These are phyloP conservation scores for Arachnomyces sp. DNA, from an alignment of 2,329 filamentous ascomycete genomes.

Conservation along the genomic window DNA sequence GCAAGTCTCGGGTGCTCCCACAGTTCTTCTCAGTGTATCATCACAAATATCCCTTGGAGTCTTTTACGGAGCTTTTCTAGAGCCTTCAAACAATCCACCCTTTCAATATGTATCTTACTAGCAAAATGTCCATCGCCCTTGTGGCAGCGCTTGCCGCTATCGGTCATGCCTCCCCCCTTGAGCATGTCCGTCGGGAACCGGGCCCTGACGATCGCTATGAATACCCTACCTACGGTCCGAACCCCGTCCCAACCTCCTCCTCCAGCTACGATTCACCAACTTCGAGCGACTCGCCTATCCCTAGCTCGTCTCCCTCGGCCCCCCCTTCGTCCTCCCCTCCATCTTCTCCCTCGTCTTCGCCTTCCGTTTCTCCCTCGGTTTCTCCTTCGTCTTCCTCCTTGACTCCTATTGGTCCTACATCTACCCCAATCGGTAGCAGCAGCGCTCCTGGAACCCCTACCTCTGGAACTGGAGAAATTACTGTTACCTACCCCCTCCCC, in stretches of 20 bases:
- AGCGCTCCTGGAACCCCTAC: slow-evolving; percentile 4
- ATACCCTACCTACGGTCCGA: no score
- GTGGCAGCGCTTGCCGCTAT: slow-evolving; percentile 28
- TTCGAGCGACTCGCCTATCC: slow-evolving; percentile 2
- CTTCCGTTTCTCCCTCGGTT: slow-evolving; percentile 5
- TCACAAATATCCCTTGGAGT: slow-evolving; percentile 5
- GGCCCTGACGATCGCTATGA: no score
- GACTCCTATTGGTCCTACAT: slow-evolving; percentile 5
- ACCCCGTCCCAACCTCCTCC: slow-evolving; percentile 5
- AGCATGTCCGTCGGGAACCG: slow-evolving; percentile 4
- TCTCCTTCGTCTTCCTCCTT: slow-evolving; percentile 6
- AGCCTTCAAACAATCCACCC: background rate
- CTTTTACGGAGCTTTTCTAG: background rate
- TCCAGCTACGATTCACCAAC: background rate
- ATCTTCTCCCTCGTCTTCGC: slow-evolving; percentile 8
- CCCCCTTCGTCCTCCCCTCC: slow-evolving; percentile 4
- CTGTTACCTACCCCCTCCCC: no score
- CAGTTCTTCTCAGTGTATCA: slow-evolving; percentile 6
- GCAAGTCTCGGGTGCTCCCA: slow-evolving; percentile 2
- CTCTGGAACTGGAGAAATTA: background rate
- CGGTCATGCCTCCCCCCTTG: slow-evolving; percentile 25
- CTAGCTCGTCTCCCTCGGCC: slow-evolving; percentile 9
- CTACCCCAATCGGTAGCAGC: background rate
- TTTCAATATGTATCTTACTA: slow-evolving; percentile 29
- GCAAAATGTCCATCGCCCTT: slow-evolving; percentile 28